Evolutionary conservation across 73 alveolate species (phyloP), one percentile per base, ranked within the genome.

Genomic region (Durusdinium trenchii): DNA sequence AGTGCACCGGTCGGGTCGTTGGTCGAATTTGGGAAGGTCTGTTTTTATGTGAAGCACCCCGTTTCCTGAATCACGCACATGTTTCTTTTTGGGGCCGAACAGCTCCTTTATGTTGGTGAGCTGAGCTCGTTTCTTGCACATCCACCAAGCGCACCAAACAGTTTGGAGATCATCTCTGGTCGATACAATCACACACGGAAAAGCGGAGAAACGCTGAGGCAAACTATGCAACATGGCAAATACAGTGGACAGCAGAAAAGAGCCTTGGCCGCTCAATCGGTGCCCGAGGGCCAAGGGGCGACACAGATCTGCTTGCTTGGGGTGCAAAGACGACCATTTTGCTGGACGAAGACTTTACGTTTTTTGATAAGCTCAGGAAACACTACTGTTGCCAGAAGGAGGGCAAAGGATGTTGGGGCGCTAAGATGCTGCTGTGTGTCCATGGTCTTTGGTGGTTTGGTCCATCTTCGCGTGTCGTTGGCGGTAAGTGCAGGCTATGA

Each of bases 371-470:
- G 20, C 64, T 51, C 3, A 83, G 93, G 93, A 83, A 83, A 50
- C 93, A 50, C 75, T 83, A 83, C 75, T 83, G 93, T 51, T 83
- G 93, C 93, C 69, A 83, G 52, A 83, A 83, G 51, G 93, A 83
- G 51, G 93, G 52, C 16, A 83, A 83, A 51, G 93, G 75, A 1
- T 83, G 93, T 50, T 14, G 75, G 16, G 20, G 51, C n/a, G 52
- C 93, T 50, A 36, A 83, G 75, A 30, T 64, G 16, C 12, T 42
- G 3, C 60, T 23, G 81, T 10, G 9, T 36, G 36, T 60, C 40
- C 40, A 54, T 43, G 38, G n/a, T 14, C 40, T 42, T 45, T 78
- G 87, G 7, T 43, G 45, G n/a, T 78, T 45, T 43, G 14, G 40
- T 38, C 38, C 28, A 40, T 32, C 62, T 6, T 18, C 12, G 81